Conservation (phyloP, 495 filamentous ascomycete genomes). For the Penicillium coffeae region DNA sequence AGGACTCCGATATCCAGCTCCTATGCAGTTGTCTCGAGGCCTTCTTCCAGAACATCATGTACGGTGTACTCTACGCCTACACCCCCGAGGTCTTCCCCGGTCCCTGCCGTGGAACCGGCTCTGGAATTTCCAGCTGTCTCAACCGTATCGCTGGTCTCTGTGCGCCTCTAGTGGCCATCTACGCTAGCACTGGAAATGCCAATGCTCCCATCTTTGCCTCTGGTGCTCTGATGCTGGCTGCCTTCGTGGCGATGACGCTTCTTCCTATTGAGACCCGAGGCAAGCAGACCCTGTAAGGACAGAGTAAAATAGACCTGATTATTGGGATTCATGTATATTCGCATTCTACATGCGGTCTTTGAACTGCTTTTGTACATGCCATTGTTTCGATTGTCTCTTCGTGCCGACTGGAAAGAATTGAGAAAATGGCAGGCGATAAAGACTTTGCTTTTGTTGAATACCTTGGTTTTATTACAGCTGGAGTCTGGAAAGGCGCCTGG, state of each 20-base stretch:
- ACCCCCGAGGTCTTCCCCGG: conserved; percentile 61
- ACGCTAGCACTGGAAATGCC: conserved; percentile 37
- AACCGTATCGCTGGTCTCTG: conserved; percentile 57
- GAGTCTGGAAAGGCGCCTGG: neutral
- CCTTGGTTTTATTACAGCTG: neutral
- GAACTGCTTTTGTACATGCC: no score
- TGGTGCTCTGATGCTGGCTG: conserved; percentile 47
- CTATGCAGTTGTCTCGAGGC: conserved; percentile 51
- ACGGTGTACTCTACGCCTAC: conserved; percentile 58
- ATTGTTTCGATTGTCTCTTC: no score
- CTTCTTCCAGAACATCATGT: conserved; percentile 64
- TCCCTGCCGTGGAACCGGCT: conserved; percentile 54
- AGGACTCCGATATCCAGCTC: conserved; percentile 46
- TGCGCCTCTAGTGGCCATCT: conserved; percentile 55
- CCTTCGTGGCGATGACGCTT: conserved; percentile 48
- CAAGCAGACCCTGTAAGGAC: conserved; percentile 40
- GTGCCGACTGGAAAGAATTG: neutral
- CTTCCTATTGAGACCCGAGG: conserved; percentile 54
- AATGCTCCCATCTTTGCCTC: conserved; percentile 52
- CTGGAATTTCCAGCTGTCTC: conserved; percentile 53
- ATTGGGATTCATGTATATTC: neutral
- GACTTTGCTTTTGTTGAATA: neutral
- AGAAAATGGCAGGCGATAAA: no score
- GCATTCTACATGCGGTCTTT: neutral
- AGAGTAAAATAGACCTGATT: neutral